Percentiles rank a stretch among this genome's conserved stretches.
These are phyloP conservation scores for Neurospora sp. DNA, from an alignment of 495 filamentous ascomycete species.

Conservation along the genomic window DNA sequence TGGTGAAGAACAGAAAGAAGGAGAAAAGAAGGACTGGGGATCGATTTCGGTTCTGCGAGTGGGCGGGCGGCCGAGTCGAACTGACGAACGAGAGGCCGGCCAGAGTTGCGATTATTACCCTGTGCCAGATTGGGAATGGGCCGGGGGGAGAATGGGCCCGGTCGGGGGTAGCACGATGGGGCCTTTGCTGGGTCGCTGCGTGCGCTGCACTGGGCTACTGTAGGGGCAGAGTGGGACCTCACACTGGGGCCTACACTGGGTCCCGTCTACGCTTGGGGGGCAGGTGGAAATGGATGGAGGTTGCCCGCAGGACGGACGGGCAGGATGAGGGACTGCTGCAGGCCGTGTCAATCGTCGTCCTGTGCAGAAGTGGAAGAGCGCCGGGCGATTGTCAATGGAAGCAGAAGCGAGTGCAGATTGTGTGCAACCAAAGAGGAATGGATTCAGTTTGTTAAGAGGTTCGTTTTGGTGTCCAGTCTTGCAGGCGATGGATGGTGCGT, in stretches of 20 bases:
- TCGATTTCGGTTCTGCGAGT: neutral
- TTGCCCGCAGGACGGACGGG: neutral
- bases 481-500: neutral
- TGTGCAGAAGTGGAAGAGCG: neutral
- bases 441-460: neutral
- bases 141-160: slow-evolving; percentile 1
- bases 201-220: slow-evolving; percentile 1
- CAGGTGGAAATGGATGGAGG: neutral
- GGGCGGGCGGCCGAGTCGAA: slow-evolving; percentile 6
- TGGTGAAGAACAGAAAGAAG: neutral
- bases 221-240: neutral
- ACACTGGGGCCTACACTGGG: neutral
- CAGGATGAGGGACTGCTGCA: neutral
- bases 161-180: slow-evolving; percentile 4
- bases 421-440: neutral
- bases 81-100: slow-evolving; percentile 12
- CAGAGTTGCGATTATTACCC: slow-evolving; percentile 22
- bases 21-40: slow-evolving; percentile 6
- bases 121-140: slow-evolving; percentile 12
- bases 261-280: neutral
- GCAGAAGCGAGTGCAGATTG: neutral
- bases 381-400: neutral
- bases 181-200: slow-evolving; percentile 11
- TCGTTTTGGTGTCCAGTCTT: neutral
- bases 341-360: neutral